Evolutionary conservation across 2,329 filamentous ascomycete species (phyloP).

Genomic region (Cordyceps militaris): DNA sequence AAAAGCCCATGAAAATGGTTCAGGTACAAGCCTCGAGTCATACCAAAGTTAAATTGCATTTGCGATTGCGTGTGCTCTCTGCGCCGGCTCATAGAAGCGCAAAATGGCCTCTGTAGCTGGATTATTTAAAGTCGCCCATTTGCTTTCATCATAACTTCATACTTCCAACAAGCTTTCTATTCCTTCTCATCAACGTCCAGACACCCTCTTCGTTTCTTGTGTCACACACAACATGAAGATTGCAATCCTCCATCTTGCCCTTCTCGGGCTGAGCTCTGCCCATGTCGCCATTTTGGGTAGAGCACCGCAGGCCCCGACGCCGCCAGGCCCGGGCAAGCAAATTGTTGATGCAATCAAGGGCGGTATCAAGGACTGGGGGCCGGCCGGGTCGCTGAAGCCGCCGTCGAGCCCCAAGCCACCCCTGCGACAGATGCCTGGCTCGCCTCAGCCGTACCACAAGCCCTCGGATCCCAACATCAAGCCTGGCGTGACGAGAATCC

Average conservation of each 20-base stretch:
- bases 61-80: neutral
- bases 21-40: neutral
- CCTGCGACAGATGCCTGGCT: neutral
- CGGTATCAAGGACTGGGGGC: neutral
- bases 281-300: neutral
- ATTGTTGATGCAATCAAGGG: neutral
- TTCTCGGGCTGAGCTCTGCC: neutral
- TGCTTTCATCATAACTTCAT: neutral
- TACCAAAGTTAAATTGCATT: neutral
- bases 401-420: neutral
- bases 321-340: neutral
- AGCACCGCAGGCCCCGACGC: neutral
- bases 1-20: neutral
- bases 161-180: neutral
- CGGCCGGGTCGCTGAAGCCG: neutral
- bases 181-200: neutral
- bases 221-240: neutral
- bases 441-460: neutral
- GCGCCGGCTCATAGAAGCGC: no score
- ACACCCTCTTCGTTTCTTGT: neutral
- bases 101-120: neutral
- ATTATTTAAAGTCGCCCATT: neutral
- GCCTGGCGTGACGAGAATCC: neutral
- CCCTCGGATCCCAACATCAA: neutral
- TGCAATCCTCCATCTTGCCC: neutral